phyloP scores from a whole-genome alignment of 257 asterid species.

The Handroanthus guayacan region DNA sequence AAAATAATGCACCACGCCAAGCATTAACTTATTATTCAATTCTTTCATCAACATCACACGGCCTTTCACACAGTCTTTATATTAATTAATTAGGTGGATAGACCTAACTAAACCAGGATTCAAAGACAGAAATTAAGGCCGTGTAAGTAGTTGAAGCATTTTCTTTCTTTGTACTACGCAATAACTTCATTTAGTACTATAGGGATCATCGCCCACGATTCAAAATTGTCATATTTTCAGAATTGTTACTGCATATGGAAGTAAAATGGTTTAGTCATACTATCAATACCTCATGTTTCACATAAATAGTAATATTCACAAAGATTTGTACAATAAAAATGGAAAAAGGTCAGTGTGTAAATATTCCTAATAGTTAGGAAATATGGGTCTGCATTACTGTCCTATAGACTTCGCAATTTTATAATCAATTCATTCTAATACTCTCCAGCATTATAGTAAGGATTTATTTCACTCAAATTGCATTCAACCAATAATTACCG shows the following conservation, averaged over 20 bases:
- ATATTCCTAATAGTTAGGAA: background rate
- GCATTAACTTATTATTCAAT: conserved; percentile 9
- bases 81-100: conserved; percentile 9
- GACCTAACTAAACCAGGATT: background rate
- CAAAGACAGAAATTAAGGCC: conserved; percentile 8
- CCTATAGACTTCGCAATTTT: background rate
- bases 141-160: background rate
- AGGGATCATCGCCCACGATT: background rate
- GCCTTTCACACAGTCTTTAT: background rate
- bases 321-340: background rate
- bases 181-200: background rate
- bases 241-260: background rate
- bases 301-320: background rate
- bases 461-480: background rate
- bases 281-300: background rate
- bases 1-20: conserved; percentile 14
- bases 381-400: background rate
- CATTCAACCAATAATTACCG: too few relatives aligned
- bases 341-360: background rate
- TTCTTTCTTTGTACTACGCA: background rate
- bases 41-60: background rate
- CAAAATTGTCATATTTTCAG: background rate
- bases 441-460: background rate
- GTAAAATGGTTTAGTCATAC: background rate
- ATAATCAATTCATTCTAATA: background rate